Base-by-base conservation (phyloP, 768 basidiomycete genomes). In the Lactifluus pinguis region DNA sequence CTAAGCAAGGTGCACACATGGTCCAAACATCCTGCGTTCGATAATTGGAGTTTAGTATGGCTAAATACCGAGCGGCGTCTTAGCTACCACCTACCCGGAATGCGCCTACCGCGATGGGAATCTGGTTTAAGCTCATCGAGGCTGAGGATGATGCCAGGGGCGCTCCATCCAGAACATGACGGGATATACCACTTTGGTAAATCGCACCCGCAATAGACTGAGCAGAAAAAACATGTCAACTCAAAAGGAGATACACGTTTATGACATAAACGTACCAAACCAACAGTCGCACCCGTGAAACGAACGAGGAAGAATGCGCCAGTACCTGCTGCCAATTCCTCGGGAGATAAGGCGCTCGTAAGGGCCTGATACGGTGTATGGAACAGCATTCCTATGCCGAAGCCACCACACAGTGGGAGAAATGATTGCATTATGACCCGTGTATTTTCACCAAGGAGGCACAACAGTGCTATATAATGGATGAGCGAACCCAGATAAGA, bases 271-370 rank as follows among this genome's bases (percentile, higher is more conserved):
- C 85, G 66, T 71, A 89, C 90, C 74, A 93, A 72, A 62, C 90
- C 90, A 42, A 86, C 76, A 2, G 90, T 91, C 36, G 90, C 88
- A 9, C 90, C 90, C 41, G 89, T 92, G 73, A 92, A 92, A 48
- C 90, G 80, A 49, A 91, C 88, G 57, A 92, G 77, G 73, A 93
- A 92, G 72, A 92, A 93, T 11, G 89, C 89, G 68, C 89, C 86
- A 10, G 91, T 93, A 34, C 88, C 87, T 21, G 83, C 80, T 4
- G 90, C 89, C 54, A 91, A 71, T 65, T 91, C 85, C 51, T 79
- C 75, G 7, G 83, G 80, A 59, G 81, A 79, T 39, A 92, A 71
- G 14, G 85, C 82, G 60, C 78, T 79, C 52, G 82, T 82, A 69
- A 92, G 88, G 8, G 90, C 80, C 68, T 90, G 88, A 68, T 89